Percentiles rank a stretch among this genome's conserved stretches.
phyloP scores from a whole-genome alignment of 768 basidiomycete species.

The Trametes villosa region DNA sequence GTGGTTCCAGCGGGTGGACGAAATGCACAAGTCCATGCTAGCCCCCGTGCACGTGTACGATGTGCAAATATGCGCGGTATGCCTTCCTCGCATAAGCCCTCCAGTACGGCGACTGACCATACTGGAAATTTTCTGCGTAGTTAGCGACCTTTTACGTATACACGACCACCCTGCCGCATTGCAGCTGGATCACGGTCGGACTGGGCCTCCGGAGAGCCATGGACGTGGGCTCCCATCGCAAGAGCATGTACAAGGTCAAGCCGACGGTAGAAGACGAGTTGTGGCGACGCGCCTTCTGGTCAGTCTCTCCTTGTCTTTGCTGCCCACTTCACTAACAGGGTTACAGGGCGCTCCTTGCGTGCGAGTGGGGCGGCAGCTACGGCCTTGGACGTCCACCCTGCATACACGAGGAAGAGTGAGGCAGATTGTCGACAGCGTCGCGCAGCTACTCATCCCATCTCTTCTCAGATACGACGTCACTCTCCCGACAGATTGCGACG shows the following conservation, averaged over 20 bases:
- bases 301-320: constrained; percentile 24
- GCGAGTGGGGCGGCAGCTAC: constrained; percentile 42
- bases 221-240: constrained; percentile 51
- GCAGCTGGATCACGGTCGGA: constrained; percentile 58
- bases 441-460: neutral
- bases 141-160: constrained; percentile 58
- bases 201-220: constrained; percentile 44
- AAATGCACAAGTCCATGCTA: constrained; percentile 53
- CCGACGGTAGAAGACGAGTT: constrained; percentile 57
- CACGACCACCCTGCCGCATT: constrained; percentile 62
- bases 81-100: constrained; percentile 17
- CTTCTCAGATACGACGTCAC: constrained; percentile 59
- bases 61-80: constrained; percentile 62
- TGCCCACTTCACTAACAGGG: constrained; percentile 3
- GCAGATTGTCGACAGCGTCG: neutral
- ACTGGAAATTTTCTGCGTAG: constrained; percentile 35
- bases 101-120: neutral
- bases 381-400: constrained; percentile 68
- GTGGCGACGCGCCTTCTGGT: constrained; percentile 62
- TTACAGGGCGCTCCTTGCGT: constrained; percentile 35
- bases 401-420: constrained; percentile 71
- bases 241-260: constrained; percentile 37
- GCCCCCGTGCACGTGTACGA: constrained; percentile 61
- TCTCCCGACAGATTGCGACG: constrained; percentile 66
- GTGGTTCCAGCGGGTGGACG: constrained; percentile 59